Base-by-base conservation (phyloP, 169 alveolate genomes). In the Eimeria tenella region DNA sequence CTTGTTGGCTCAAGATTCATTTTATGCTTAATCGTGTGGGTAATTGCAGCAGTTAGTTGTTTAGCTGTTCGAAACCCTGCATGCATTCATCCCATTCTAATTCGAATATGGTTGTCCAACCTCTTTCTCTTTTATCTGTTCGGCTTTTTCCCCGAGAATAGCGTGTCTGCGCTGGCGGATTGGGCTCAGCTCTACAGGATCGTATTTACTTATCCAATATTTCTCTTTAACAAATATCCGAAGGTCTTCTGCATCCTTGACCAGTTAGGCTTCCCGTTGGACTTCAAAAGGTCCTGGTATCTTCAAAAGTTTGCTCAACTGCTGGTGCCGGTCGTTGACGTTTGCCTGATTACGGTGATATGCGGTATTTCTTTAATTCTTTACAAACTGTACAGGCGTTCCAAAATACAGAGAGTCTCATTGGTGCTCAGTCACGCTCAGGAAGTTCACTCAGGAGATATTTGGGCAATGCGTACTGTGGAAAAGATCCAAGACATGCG, bases 101-200 rank as follows among this genome's bases (percentile, higher is more conserved):
- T 94, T 56, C 91, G 96, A n/a, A 94, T 94, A 73, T 74, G 81
- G 94, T n/a, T 94, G 73, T 84, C 93, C 50, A 73, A 84, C 89
- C 13, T 87, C 52, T 89, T 94, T 62, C 70, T 88, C 21, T 84
- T 94, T 52, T 71, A 53, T 25, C 79, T 94, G 17, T 94, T 68
- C 63, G 96, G 96, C 55, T 65, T 89, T 75, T 56, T 90, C 74
- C 96, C 96, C 3, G 93, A 71, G 25, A 94, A 86, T 42, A 94
- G 92, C 56, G 74, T 63, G 31, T 89, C 94, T 5, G 58, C 91
- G 55, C 62, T 94, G 21, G 58, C 42, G 17, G 90, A 73, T 0
- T 94, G 93, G 93, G 84, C 93, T 15, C 63, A 70, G 49, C n/a
- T 94, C 42, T 94, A 94, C 42, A 89, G 94, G 55, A 73, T 25